phyloP scores from a whole-genome alignment of 768 basidiomycete genomes.

The Pholiota conissans region DNA sequence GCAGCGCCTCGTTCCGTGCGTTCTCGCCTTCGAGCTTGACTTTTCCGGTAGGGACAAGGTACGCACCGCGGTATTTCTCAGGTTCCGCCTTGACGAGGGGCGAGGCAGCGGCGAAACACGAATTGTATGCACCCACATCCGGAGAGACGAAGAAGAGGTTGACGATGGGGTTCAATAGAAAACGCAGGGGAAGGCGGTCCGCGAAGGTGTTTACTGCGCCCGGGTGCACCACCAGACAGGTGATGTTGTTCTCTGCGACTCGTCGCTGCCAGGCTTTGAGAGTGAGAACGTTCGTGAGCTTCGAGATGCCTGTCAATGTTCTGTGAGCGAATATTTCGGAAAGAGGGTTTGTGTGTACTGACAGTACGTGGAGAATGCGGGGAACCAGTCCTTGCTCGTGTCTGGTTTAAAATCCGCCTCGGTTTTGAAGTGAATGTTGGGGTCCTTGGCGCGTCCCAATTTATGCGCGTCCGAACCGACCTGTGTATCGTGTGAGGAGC shows the following conservation, averaged over 20 bases:
- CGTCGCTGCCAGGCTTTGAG: slow-evolving; percentile 44
- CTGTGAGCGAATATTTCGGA: not conserved
- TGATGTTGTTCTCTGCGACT: slow-evolving; percentile 31
- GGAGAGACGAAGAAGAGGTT: slow-evolving; percentile 21
- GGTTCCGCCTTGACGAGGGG: slow-evolving; percentile 28
- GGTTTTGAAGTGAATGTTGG: slow-evolving; percentile 25
- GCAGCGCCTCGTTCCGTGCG: slow-evolving; percentile 29
- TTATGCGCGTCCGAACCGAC: slow-evolving; percentile 23
- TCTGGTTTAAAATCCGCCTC: slow-evolving; percentile 30
- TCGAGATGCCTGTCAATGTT: slow-evolving; percentile 37
- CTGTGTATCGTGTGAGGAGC: slow-evolving; percentile 9
- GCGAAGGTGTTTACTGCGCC: slow-evolving; percentile 36
- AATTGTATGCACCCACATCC: slow-evolving; percentile 32
- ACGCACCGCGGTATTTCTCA: slow-evolving; percentile 36
- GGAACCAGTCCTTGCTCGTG: slow-evolving; percentile 22
- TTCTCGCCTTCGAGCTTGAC: slow-evolving; percentile 25
- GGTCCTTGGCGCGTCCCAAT: slow-evolving; percentile 15
- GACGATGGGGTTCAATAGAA: slow-evolving; percentile 13
- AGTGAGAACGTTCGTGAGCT: slow-evolving; percentile 47
- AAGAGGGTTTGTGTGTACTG: slow-evolving; percentile 4
- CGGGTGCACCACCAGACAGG: slow-evolving; percentile 37
- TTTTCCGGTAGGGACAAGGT: slow-evolving; percentile 31
- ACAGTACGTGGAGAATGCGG: slow-evolving; percentile 23
- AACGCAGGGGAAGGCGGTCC: slow-evolving; percentile 8
- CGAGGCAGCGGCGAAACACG: slow-evolving; percentile 38